Conservation (phyloP, 2,329 filamentous ascomycete genomes). For the Xylaria arbuscula region DNA sequence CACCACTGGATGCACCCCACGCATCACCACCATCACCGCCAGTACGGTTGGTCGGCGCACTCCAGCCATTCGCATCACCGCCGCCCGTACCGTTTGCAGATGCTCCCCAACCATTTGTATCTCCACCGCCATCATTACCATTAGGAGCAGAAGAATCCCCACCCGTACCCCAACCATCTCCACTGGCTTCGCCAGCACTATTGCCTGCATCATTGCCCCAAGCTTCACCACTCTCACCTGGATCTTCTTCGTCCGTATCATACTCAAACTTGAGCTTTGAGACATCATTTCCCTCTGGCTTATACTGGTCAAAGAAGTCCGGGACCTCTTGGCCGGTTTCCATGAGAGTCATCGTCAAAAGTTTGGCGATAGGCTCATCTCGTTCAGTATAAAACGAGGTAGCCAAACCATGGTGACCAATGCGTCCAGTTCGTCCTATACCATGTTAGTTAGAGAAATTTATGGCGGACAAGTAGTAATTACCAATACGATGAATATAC, state of each 20-base stretch:
- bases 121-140: conserved; percentile 21
- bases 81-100: background rate
- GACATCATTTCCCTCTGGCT: conserved; percentile 65
- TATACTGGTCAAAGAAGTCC: conserved; percentile 77
- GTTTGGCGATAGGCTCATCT: conserved; percentile 77
- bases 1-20: background rate
- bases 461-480: conserved; percentile 44
- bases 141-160: conserved; percentile 25
- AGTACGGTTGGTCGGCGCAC: background rate
- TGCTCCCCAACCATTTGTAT: conserved; percentile 3
- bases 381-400: conserved; percentile 88
- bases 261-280: conserved; percentile 65
- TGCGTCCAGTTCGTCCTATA: conserved; percentile 88
- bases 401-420: conserved; percentile 86
- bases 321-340: conserved; percentile 84
- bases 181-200: conserved; percentile 27
- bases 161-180: conserved; percentile 26
- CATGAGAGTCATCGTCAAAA: conserved; percentile 82
- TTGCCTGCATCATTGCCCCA: conserved; percentile 39
- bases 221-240: conserved; percentile 34
- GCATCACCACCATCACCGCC: conserved; percentile 16
- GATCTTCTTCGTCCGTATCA: conserved; percentile 62
- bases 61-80: conserved; percentile 1
- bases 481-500: conserved; percentile 94
- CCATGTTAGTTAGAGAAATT: conserved; percentile 31